Percentiles rank a stretch among this genome's conserved stretches.
phyloP scores from a whole-genome alignment of 192 early-diverging fungal genomes.

The Lobosporangium transversale region DNA sequence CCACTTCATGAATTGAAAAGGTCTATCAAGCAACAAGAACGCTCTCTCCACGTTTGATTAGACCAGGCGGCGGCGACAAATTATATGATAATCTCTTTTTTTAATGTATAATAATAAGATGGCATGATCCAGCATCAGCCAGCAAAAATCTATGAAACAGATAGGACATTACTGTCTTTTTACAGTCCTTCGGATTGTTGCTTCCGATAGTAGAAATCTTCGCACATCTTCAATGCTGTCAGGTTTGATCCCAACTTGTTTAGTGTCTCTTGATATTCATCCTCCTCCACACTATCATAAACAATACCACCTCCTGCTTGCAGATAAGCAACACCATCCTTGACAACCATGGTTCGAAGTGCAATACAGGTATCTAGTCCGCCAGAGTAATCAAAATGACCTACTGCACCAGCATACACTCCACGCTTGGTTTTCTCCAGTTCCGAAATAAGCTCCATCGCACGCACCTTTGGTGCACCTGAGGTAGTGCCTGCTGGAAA shows the following conservation, averaged over 20 bases:
- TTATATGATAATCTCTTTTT: too few relatives aligned
- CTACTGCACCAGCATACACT: slow-evolving; percentile 89
- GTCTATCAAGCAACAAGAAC: too few relatives aligned
- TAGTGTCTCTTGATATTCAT: slow-evolving; percentile 96
- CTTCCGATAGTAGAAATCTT: slow-evolving; percentile 77
- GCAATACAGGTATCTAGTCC: slow-evolving; percentile 98
- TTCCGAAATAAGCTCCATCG: slow-evolving; percentile 93
- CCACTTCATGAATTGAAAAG: too few relatives aligned
- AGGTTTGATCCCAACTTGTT: slow-evolving; percentile 95
- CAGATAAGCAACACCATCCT: slow-evolving; percentile 93
- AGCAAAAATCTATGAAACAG: too few relatives aligned
- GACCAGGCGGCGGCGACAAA: too few relatives aligned
- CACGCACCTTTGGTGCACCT: slow-evolving; percentile 98
- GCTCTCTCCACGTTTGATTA: too few relatives aligned
- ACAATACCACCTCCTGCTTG: slow-evolving; percentile 98
- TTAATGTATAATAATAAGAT: too few relatives aligned
- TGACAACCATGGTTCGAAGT: slow-evolving; percentile 98
- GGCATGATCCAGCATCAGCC: too few relatives aligned
- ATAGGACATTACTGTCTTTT: too few relatives aligned
- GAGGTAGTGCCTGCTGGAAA: slow-evolving; percentile 98
- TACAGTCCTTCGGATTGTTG: slow-evolving; percentile 62
- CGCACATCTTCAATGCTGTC: slow-evolving; percentile 86
- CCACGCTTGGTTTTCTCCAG: slow-evolving; percentile 94
- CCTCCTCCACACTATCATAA: slow-evolving; percentile 89
- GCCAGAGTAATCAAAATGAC: slow-evolving; percentile 94